Conservation (phyloP, 768 basidiomycete species). For the Amanita thiersii region DNA sequence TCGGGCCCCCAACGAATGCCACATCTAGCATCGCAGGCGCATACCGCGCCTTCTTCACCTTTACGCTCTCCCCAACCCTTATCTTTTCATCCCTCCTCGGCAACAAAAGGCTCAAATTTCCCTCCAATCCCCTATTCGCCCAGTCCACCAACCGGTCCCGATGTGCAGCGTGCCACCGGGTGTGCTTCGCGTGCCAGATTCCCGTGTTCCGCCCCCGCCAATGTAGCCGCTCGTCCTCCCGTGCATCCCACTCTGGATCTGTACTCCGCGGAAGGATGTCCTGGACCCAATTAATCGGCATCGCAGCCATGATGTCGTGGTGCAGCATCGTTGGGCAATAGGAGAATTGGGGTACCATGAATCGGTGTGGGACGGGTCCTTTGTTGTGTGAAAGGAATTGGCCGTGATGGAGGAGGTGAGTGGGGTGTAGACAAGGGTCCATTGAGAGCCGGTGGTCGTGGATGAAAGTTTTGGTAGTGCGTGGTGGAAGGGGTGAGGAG, state of each 20-base stretch:
- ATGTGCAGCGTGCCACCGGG: constrained; percentile 39
- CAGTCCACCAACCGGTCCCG: constrained; percentile 33
- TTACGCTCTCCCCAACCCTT: constrained; percentile 25
- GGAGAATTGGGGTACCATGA: constrained; percentile 44
- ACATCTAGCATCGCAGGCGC: constrained; percentile 48
- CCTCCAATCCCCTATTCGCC: constrained; percentile 11
- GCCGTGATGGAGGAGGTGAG: constrained; percentile 32
- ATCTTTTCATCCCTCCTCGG: constrained; percentile 15
- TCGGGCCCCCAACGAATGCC: constrained; percentile 35
- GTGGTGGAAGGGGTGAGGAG: constrained; percentile 12
- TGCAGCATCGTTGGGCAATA: constrained; percentile 39
- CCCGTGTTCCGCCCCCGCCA: constrained; percentile 77
- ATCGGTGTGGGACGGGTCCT: constrained; percentile 34
- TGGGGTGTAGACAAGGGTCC: constrained; percentile 39
- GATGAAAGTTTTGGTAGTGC: constrained; percentile 31
- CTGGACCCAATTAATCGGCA: constrained; percentile 35
- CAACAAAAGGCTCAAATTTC: constrained; percentile 14
- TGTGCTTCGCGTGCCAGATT: constrained; percentile 31
- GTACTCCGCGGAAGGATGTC: constrained; percentile 24
- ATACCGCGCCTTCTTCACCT: constrained; percentile 21
- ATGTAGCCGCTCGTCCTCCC: constrained; percentile 44
- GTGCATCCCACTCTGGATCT: constrained; percentile 54
- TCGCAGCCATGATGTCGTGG: constrained; percentile 40
- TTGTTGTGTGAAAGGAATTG: constrained; percentile 39
- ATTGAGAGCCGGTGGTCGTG: constrained; percentile 33